These are phyloP conservation scores for Plectosphaerella cucumerina DNA, from an alignment of 2,329 filamentous ascomycete species.

Conservation along the genomic window DNA sequence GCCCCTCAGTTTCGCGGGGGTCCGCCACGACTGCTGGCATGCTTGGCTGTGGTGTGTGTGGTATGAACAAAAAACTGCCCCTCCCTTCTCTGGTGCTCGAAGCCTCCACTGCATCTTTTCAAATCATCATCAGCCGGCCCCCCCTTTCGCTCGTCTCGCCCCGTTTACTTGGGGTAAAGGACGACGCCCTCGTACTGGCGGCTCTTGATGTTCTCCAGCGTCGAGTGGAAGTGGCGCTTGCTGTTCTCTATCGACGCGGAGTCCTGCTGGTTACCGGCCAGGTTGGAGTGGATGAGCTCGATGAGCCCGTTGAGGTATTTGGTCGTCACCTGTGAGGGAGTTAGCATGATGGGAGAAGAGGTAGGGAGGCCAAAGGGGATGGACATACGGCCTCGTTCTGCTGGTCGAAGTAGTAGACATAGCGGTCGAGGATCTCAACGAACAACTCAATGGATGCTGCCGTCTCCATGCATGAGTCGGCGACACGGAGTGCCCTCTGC, in stretches of 20 bases:
- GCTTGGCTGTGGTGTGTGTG: neutral
- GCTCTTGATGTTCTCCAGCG: slow-evolving; percentile 86
- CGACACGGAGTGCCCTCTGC: slow-evolving; percentile 89
- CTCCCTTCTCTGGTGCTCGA: neutral
- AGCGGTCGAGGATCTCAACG: slow-evolving; percentile 96
- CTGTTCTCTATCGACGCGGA: slow-evolving; percentile 82
- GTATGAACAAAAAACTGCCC: neutral
- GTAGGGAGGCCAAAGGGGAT: neutral
- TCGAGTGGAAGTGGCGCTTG: slow-evolving; percentile 90
- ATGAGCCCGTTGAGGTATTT: slow-evolving; percentile 98
- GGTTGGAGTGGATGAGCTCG: slow-evolving; percentile 95
- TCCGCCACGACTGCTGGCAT: neutral
- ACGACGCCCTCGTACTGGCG: slow-evolving; percentile 93
- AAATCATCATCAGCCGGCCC: neutral
- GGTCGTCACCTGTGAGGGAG: slow-evolving; percentile 66
- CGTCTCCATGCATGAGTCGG: slow-evolving; percentile 98
- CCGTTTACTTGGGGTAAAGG: slow-evolving; percentile 47
- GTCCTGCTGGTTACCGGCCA: slow-evolving; percentile 79
- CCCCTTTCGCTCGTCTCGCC: neutral
- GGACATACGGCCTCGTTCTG: slow-evolving; percentile 82
- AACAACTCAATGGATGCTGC: slow-evolving; percentile 96
- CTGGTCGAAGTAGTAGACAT: slow-evolving; percentile 99
- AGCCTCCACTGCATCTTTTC: neutral
- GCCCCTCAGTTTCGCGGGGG: neutral
- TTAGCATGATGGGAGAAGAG: slow-evolving; percentile 5